phyloP scores from a whole-genome alignment of 768 basidiomycete genomes.

The Daedalea quercina region DNA sequence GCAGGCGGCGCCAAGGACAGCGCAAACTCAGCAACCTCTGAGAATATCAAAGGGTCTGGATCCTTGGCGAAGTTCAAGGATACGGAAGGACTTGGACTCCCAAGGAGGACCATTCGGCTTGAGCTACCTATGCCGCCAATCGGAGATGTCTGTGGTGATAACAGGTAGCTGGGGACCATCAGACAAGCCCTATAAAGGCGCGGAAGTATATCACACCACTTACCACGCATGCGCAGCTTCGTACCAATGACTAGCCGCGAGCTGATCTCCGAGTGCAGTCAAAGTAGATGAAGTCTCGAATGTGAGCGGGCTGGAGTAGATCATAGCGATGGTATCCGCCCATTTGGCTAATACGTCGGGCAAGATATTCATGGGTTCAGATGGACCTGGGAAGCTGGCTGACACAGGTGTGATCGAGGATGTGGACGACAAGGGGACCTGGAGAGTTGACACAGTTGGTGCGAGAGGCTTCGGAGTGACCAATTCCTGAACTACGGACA shows the following conservation, averaged over 20 bases:
- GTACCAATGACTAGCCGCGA: constrained; percentile 62
- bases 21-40: constrained; percentile 91
- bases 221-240: constrained; percentile 94
- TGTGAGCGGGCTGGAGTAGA: constrained; percentile 63
- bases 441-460: constrained; percentile 30
- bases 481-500: constrained; percentile 61
- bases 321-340: constrained; percentile 82
- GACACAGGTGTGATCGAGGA: constrained; percentile 49
- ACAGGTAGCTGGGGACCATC: constrained; percentile 57
- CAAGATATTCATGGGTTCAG: constrained; percentile 45
- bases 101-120: constrained; percentile 65
- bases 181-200: too few relatives aligned
- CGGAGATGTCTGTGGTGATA: constrained; percentile 76
- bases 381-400: constrained; percentile 43
- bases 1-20: constrained; percentile 60
- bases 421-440: constrained; percentile 27
- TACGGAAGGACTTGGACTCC: constrained; percentile 52
- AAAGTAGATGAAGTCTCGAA: constrained; percentile 69
- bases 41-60: constrained; percentile 71
- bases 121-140: constrained; percentile 66
- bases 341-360: constrained; percentile 64
- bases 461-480: constrained; percentile 51
- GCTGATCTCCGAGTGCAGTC: constrained; percentile 78
- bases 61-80: constrained; percentile 52
- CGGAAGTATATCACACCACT: too few relatives aligned